Evolutionary conservation across 2,329 filamentous ascomycete species (phyloP), one percentile per base, ranked within the genome.

Genomic region (Sporothrix dimorphospora): DNA sequence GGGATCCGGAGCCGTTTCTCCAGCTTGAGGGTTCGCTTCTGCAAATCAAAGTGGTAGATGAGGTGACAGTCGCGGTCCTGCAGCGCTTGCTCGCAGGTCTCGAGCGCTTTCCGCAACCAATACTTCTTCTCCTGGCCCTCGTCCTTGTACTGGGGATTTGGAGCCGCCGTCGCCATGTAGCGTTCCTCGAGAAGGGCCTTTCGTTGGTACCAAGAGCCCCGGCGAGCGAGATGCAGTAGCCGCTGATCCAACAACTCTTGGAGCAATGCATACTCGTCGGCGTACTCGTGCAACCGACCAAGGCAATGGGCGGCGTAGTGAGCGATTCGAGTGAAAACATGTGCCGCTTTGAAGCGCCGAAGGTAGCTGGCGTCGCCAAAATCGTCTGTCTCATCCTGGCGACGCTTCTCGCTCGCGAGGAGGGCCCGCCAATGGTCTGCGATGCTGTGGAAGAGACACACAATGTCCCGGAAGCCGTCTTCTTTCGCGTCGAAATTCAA

Each of bases 141-240:
- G 45, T 84, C 79, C 4, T 77, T 72, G 5, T 80, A 81, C 1
- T 76, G 76, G 0, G 81, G 80, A 1, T 80, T 80, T 0, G 86
- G 83, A 8, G 40, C 85, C 6, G 92, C 79, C 4, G 86, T 84
- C 78, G 90, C 87, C 92, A 98, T 94, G 80, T 99, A 98, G 79
- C 97, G 94, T 79, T 99, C 96, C 82, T 99, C 96, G 1, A 99
- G 81, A 0, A 99, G 83, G 0, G 95, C 96, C 81, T 97, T 97
- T 24, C 96, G 92, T 78, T 98, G 94, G 79, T 98, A 98, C 96
- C 96, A 99, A 0, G 90, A 89, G 0, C 96, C 96, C 55, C 96
- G 89, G 38, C 94, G 88, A 1, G 94, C 89, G 57, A 92, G 86
- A 77, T 98, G 94, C 77, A 98, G 98, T 0, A 98, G 85, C 4